phyloP scores from a whole-genome alignment of 441 rosid genomes.

The Melastoma candidum region DNA sequence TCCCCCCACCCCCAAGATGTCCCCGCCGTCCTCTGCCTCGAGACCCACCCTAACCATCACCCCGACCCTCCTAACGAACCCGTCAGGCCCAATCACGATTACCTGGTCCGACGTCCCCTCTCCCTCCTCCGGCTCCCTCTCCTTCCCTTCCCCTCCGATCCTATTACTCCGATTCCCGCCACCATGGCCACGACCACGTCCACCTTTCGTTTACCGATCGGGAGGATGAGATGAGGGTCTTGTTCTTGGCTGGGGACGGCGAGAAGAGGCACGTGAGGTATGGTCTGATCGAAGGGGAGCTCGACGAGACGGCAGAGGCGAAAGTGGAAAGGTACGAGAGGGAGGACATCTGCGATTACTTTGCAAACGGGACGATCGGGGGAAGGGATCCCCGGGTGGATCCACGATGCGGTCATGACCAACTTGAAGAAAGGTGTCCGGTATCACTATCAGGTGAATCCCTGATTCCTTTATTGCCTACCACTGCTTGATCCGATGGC shows the following conservation, averaged over 20 bases:
- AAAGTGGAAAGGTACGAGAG: conserved; percentile 58
- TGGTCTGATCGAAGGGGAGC: conserved; percentile 39
- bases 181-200: conserved; percentile 58
- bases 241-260: conserved; percentile 57
- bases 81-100: conserved; percentile 47
- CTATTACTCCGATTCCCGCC: conserved; percentile 35
- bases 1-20: too few relatives aligned
- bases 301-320: conserved; percentile 27
- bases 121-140: conserved; percentile 78
- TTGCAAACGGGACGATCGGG: conserved; percentile 58
- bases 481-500: background rate
- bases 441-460: conserved; percentile 62
- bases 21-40: background rate
- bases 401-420: conserved; percentile 51
- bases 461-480: background rate
- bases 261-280: conserved; percentile 54
- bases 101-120: conserved; percentile 60
- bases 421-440: conserved; percentile 43
- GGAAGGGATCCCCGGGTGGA: conserved; percentile 97
- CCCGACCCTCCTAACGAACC: conserved; percentile 35
- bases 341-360: conserved; percentile 72
- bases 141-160: conserved; percentile 72
- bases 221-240: conserved; percentile 72
- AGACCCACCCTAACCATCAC: conserved; percentile 6
- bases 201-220: conserved; percentile 59